Percentiles rank a stretch among this genome's conserved stretches.
Conservation (phyloP, 2,329 filamentous ascomycete species). For the Myrmaecium sp. region DNA sequence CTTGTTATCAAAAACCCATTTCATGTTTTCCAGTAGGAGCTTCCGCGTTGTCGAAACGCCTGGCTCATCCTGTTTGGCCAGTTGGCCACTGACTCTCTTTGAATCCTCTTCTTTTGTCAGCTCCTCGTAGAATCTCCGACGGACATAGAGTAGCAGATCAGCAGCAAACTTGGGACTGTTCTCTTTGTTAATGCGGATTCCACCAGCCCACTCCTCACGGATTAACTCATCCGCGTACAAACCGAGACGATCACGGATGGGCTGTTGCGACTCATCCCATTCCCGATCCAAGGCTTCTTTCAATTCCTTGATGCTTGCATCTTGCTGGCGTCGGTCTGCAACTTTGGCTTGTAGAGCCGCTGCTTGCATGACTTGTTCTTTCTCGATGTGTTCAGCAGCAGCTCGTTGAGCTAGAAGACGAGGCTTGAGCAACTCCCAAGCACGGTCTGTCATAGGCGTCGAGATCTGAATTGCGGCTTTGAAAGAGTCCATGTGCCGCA, state of each 20-base stretch:
- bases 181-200: slow-evolving; percentile 44
- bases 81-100: slow-evolving; percentile 2
- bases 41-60: slow-evolving; percentile 41
- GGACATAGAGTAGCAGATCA: slow-evolving; percentile 51
- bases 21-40: slow-evolving; percentile 70
- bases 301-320: slow-evolving; percentile 31
- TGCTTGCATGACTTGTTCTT: slow-evolving; percentile 31
- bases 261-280: slow-evolving; percentile 55
- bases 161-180: slow-evolving; percentile 53
- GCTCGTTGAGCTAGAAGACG: slow-evolving; percentile 49
- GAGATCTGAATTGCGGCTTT: slow-evolving; percentile 55
- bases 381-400: slow-evolving; percentile 42
- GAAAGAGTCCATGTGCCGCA: slow-evolving; percentile 57
- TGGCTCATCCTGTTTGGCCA: slow-evolving; percentile 24
- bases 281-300: slow-evolving; percentile 48
- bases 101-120: slow-evolving; percentile 36
- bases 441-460: slow-evolving; percentile 47
- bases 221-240: slow-evolving; percentile 56
- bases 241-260: slow-evolving; percentile 47
- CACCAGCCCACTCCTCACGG: slow-evolving; percentile 45
- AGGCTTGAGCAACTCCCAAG: slow-evolving; percentile 53
- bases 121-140: slow-evolving; percentile 47
- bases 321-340: slow-evolving; percentile 29
- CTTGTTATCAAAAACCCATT: slow-evolving; percentile 66
- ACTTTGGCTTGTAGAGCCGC: slow-evolving; percentile 28